Percentiles rank a stretch among this genome's conserved stretches.
These are phyloP conservation scores for Podila clonocystis DNA, from an alignment of 192 early-diverging fungal genomes.

Conservation along the genomic window DNA sequence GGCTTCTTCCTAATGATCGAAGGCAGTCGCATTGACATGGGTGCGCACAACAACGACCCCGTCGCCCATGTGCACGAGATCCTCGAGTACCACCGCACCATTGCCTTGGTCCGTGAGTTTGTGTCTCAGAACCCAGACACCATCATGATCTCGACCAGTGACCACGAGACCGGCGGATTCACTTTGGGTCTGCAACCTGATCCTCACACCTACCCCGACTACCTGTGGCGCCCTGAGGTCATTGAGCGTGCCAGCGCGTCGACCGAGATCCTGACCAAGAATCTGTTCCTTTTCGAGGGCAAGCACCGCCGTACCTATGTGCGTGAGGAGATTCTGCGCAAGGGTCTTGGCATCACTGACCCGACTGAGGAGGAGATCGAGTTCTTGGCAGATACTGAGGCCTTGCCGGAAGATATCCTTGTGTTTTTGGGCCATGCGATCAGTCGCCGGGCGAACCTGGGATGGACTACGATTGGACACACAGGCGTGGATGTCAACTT, in stretches of 20 bases:
- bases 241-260: constrained; percentile 76
- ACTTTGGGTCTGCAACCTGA: constrained; percentile 79
- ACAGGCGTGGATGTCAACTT: constrained; percentile 93
- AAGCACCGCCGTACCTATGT: constrained; percentile 46
- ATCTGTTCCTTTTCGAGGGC: constrained; percentile 42
- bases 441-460: constrained; percentile 14
- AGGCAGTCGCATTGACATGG: constrained; percentile 96
- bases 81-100: constrained; percentile 82
- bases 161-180: constrained; percentile 99
- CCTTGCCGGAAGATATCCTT: background rate
- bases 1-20: constrained; percentile 99
- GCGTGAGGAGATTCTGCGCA: constrained; percentile 65
- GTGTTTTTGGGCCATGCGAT: constrained; percentile 15
- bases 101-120: constrained; percentile 76
- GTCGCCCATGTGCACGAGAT: constrained; percentile 93
- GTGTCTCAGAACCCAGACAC: constrained; percentile 86
- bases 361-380: constrained; percentile 68
- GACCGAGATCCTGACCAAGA: constrained; percentile 60
- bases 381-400: constrained; percentile 44
- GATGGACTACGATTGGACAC: constrained; percentile 92
- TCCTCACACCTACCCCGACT: constrained; percentile 79
- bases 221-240: constrained; percentile 83
- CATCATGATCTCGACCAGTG: constrained; percentile 88
- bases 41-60: constrained; percentile 95
- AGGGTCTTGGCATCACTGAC: constrained; percentile 78